These are phyloP conservation scores for Croton setiger DNA, from an alignment of 441 rosid genomes.

Conservation along the genomic window DNA sequence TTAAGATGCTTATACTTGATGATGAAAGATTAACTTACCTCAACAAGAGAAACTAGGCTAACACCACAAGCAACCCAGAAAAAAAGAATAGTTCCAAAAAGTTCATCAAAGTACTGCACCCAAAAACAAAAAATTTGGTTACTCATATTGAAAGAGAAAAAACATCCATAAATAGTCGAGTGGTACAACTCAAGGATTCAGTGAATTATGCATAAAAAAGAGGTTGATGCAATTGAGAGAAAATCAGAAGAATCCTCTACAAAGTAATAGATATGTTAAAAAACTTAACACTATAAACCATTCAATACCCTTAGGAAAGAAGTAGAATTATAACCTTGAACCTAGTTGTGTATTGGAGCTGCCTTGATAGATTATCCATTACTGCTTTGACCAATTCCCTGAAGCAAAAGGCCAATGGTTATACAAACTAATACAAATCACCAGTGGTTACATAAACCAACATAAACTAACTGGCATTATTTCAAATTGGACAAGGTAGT, in stretches of 20 bases:
- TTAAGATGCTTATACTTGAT: not conserved
- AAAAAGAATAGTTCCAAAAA: conserved; percentile 78
- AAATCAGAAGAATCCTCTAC: not conserved
- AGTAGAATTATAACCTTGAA: conserved; percentile 53
- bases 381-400: conserved; percentile 79
- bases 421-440: too few relatives aligned
- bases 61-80: conserved; percentile 91
- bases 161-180: not conserved
- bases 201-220: not conserved
- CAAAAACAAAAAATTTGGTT: conserved; percentile 4
- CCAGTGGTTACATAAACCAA: conserved; percentile 12
- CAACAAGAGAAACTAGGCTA: conserved; percentile 83
- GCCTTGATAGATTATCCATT: conserved; percentile 73
- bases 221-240: not conserved
- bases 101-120: conserved; percentile 91
- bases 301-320: conserved; percentile 14
- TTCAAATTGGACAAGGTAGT: conserved; percentile 12
- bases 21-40: conserved; percentile 53
- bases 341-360: conserved; percentile 72
- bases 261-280: not conserved
- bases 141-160: not conserved
- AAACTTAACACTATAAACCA: not conserved
- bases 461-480: conserved; percentile 9
- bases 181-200: conserved; percentile 3
- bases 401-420: conserved; percentile 29